These are phyloP conservation scores for Trichoderma asperellum DNA, from an alignment of 2,329 filamentous ascomycete genomes.

Conservation along the genomic window DNA sequence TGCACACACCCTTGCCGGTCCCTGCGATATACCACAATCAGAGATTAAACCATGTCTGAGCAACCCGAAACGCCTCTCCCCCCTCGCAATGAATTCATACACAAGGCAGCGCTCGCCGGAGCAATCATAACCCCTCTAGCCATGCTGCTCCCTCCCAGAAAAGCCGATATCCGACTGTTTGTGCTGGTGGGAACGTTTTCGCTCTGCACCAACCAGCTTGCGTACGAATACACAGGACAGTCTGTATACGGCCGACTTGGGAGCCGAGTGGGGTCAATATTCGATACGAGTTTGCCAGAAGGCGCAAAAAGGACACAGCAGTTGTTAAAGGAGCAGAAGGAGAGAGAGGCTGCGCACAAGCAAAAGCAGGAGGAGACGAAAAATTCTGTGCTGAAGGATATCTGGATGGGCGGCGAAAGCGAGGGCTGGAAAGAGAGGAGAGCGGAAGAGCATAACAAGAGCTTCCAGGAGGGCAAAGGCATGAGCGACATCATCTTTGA, in stretches of 20 bases:
- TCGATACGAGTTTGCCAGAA: constrained; percentile 61
- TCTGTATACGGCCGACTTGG: constrained; percentile 55
- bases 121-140: constrained; percentile 53
- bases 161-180: constrained; percentile 54
- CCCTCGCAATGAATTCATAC: constrained; percentile 45
- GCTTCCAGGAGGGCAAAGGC: constrained; percentile 59
- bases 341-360: constrained; percentile 42
- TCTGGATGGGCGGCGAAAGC: constrained; percentile 64
- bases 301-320: constrained; percentile 53
- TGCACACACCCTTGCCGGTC: not conserved
- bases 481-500: constrained; percentile 60
- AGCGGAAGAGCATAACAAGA: constrained; percentile 55
- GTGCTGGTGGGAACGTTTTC: constrained; percentile 56
- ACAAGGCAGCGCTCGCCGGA: constrained; percentile 54
- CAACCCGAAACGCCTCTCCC: constrained; percentile 38
- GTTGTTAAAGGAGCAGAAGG: constrained; percentile 52
- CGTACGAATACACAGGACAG: constrained; percentile 59
- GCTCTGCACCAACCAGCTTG: constrained; percentile 59
- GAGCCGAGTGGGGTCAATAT: constrained; percentile 49
- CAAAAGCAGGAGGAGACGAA: constrained; percentile 39
- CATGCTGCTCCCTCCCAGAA: constrained; percentile 57
- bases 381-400: constrained; percentile 47
- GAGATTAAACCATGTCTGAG: constrained; percentile 37
- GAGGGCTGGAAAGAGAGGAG: constrained; percentile 59
- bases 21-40: not conserved